Evolutionary conservation across 768 basidiomycete genomes (phyloP), one percentile per base, ranked within the genome.

Genomic region (Mycena capillaripes): DNA sequence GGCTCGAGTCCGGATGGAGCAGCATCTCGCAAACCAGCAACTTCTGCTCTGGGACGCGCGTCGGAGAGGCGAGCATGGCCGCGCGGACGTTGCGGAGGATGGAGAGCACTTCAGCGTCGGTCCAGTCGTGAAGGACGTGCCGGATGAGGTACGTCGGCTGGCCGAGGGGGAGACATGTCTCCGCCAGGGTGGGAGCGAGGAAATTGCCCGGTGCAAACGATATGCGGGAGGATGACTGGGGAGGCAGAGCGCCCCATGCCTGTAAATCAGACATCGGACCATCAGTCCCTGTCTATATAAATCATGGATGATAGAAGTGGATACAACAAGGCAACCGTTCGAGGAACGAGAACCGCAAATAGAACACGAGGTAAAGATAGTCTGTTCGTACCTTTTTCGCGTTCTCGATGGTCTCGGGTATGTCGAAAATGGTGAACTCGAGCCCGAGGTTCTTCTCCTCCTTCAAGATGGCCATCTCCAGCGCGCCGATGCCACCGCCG

Each of bases 51-150:
- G 44, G 25, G 10, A 36, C 55, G 55, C n/a, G 55, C 21, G 55
- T 36, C 1, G 36, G 7, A 19, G 58, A 59, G 10, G 53, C 59
- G 36, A 69, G 68, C 78, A 79, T 79, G 23, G 79, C 79, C 27
- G 66, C 63, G 42, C 79, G 76, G 46, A 80, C 79, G 69, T 77
- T 77, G n/a, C 46, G 50, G 25, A 80, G 74, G 57, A 81, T 78
- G 21, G 17, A 38, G 12, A 81, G 53, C 42, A 79, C 79, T 34
- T 79, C 71, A 29, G 71, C 77, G 60, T 81, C 80, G 29, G 77
- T 78, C 80, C 80, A 81, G 65, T 81, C 80, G 66, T 79, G 80
- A 16, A 81, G 76, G 48, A 81, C 79, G 63, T 81, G 80, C 4
- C 80, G 79, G 70, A 79, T 77, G 25, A 81, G 67, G 68, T 81